Conservation (phyloP, 2,329 filamentous ascomycete species). For the Penicillium sp. region DNA sequence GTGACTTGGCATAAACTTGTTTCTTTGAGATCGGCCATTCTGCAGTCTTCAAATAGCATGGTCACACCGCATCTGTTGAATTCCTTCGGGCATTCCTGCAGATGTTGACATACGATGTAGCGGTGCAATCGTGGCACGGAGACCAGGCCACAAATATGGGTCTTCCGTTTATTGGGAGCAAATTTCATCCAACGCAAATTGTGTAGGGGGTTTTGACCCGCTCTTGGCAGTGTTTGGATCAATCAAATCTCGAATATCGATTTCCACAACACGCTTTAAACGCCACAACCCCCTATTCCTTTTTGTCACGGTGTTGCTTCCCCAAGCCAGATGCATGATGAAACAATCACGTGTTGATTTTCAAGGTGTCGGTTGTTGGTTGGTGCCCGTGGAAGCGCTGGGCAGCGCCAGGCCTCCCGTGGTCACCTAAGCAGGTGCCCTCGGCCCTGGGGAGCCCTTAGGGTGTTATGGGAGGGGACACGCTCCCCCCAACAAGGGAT, state of each 20-base stretch:
- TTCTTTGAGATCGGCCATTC: neutral
- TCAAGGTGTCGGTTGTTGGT: neutral
- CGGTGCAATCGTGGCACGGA: neutral
- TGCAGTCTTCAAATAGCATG: neutral
- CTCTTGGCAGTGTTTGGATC: constrained; percentile 3
- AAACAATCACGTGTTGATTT: neutral
- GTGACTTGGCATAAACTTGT: constrained; percentile 1
- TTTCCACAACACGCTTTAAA: neutral
- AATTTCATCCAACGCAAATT: neutral
- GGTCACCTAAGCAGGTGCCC: neutral
- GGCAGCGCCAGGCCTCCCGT: neutral
- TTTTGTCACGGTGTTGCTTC: neutral
- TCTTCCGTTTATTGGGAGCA: neutral
- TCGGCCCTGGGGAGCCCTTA: neutral
- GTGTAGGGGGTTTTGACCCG: constrained; percentile 1
- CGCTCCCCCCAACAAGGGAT: neutral
- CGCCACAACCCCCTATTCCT: constrained; percentile 2
- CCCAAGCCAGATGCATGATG: neutral
- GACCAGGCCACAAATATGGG: neutral
- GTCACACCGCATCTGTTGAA: neutral
- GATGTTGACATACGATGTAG: neutral
- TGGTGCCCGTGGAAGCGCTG: neutral
- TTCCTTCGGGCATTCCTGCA: constrained; percentile 3
- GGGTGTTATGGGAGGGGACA: neutral
- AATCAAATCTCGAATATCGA: constrained; percentile 1